A percentile compares a stretch with the other conserved stretches of the same genome.
phyloP scores from a whole-genome alignment of 768 basidiomycete species.

The Kwoniella newhampshirensis region DNA sequence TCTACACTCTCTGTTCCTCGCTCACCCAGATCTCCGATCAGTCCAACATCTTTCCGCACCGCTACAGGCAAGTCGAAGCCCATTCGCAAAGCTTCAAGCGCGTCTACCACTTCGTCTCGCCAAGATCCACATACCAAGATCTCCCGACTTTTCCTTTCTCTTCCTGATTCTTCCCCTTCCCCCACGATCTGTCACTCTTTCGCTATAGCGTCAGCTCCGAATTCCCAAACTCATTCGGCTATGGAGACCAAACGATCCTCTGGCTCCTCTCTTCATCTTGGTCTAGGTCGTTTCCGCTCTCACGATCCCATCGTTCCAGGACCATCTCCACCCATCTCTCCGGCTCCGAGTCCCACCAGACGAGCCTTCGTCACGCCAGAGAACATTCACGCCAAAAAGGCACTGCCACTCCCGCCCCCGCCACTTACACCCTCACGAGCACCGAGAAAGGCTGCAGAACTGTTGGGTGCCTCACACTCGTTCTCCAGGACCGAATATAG shows the following conservation, averaged over 20 bases:
- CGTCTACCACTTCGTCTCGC: constrained; percentile 15
- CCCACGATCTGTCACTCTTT: neutral
- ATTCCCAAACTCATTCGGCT: no score
- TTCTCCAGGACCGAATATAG: neutral
- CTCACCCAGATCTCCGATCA: constrained; percentile 15
- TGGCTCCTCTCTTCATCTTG: constrained; percentile 29
- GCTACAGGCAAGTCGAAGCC: constrained; percentile 4
- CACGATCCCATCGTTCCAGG: constrained; percentile 32
- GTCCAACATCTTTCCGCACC: no score
- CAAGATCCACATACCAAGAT: constrained; percentile 32
- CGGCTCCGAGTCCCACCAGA: constrained; percentile 16
- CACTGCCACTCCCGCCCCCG: constrained; percentile 14
- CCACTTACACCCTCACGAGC: constrained; percentile 41
- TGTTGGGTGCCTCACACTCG: constrained; percentile 23
- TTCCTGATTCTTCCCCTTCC: constrained; percentile 2
- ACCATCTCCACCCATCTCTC: constrained; percentile 31
- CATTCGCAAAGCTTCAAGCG: constrained; percentile 2
- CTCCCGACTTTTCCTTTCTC: constrained; percentile 28
- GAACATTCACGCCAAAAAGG: neutral
- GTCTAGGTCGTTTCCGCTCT: constrained; percentile 28
- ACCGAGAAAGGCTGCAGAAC: constrained; percentile 39
- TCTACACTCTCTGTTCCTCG: constrained; percentile 32
- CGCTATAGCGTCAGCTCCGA: neutral
- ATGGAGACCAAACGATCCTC: neutral
- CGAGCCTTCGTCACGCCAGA: constrained; percentile 4